phyloP scores from a whole-genome alignment of 331 rosid species.

The Acacia concinna region DNA sequence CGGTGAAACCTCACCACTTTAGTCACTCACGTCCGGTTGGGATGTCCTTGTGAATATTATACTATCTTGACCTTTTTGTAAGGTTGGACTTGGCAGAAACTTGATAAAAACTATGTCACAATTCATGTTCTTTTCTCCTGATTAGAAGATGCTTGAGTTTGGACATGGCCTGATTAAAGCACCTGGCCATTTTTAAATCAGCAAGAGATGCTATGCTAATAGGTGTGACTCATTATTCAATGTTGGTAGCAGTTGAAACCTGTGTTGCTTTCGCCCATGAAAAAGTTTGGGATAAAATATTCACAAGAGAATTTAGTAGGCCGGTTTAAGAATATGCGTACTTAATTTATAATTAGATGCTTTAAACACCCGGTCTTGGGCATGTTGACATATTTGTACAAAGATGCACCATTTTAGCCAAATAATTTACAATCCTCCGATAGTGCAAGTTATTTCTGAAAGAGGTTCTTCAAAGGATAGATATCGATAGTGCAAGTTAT shows the following conservation, averaged over 20 bases:
- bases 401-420: background rate
- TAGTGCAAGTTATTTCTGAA: background rate
- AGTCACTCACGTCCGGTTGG: slow-evolving; percentile 40
- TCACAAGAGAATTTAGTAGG: background rate
- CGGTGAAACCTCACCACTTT: slow-evolving; percentile 46
- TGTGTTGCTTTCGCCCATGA: background rate
- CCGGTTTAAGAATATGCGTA: background rate
- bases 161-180: background rate
- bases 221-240: background rate
- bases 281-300: background rate
- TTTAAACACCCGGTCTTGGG: no score
- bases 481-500: no score
- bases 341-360: background rate
- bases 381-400: background rate
- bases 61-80: background rate
- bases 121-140: background rate
- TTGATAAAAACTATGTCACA: background rate
- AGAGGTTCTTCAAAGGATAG: no score
- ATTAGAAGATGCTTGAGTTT: background rate
- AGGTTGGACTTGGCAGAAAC: background rate
- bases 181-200: background rate
- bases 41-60: slow-evolving; percentile 23
- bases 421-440: background rate
- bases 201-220: background rate
- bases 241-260: background rate